Evolutionary conservation across 2,329 filamentous ascomycete genomes (phyloP).

Genomic region (Penicillium verrucosum): DNA sequence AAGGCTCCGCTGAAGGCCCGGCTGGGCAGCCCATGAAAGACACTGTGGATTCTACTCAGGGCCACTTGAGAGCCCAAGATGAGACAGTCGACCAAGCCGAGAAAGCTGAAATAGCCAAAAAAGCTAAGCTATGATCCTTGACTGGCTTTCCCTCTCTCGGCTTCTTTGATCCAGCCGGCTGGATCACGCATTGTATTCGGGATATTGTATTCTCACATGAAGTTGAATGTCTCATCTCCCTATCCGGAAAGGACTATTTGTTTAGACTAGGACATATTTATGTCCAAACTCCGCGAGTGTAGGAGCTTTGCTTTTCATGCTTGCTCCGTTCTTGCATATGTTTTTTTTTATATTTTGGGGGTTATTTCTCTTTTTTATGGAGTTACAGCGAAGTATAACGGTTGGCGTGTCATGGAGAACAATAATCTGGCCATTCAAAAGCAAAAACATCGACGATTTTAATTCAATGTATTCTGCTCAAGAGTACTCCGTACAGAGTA

Average conservation of each 20-base stretch:
- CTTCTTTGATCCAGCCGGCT: slow-evolving; percentile 1
- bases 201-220: not conserved
- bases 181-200: not conserved
- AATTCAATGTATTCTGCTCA: not conserved
- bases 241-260: not conserved
- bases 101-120: not conserved
- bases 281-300: not conserved
- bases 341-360: slow-evolving; percentile 7
- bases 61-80: not conserved
- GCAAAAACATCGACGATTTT: not conserved
- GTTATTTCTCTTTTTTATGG: slow-evolving; percentile 4
- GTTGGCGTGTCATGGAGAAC: slow-evolving; percentile 15
- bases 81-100: not conserved
- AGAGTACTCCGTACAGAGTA: no score
- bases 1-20: slow-evolving; percentile 24
- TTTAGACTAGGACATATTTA: not conserved
- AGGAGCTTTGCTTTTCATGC: not conserved
- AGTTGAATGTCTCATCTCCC: not conserved
- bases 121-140: not conserved
- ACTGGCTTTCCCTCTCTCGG: not conserved
- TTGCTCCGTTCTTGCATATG: slow-evolving; percentile 10
- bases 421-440: slow-evolving; percentile 7
- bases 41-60: slow-evolving; percentile 7
- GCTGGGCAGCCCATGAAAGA: slow-evolving; percentile 21
- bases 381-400: slow-evolving; percentile 16